Evolutionary conservation across 345 rosid species (phyloP).

Genomic region (thale cress (Arabidopsis thaliana)): TAIR10.1 NC_003074.8:3887501-3888000

Average conservation of each 20-base stretch:
- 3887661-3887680: constrained; percentile 48
- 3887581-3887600: constrained; percentile 35
- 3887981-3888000: constrained; percentile 65
- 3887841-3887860: constrained; percentile 48
- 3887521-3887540: constrained; percentile 40
- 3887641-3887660: constrained; percentile 38
- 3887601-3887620: constrained; percentile 38
- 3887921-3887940: constrained; percentile 49
- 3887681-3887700: constrained; percentile 46
- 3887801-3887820: constrained; percentile 73
- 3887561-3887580: constrained; percentile 47
- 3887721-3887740: constrained; percentile 57
- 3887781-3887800: constrained; percentile 67
- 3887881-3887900: constrained; percentile 42
- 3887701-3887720: constrained; percentile 52
- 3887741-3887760: constrained; percentile 54
- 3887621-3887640: constrained; percentile 48
- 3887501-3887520: constrained; percentile 24
- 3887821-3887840: constrained; percentile 63
- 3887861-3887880: constrained; percentile 47
- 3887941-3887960: constrained; percentile 50
- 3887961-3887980: constrained; percentile 60
- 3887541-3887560: constrained; percentile 32
- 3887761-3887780: constrained; percentile 52
- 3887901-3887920: constrained; percentile 51